These are phyloP conservation scores for Cucumis melo DNA, from an alignment of 306 rosid genomes.

Conservation along the genomic window DNA sequence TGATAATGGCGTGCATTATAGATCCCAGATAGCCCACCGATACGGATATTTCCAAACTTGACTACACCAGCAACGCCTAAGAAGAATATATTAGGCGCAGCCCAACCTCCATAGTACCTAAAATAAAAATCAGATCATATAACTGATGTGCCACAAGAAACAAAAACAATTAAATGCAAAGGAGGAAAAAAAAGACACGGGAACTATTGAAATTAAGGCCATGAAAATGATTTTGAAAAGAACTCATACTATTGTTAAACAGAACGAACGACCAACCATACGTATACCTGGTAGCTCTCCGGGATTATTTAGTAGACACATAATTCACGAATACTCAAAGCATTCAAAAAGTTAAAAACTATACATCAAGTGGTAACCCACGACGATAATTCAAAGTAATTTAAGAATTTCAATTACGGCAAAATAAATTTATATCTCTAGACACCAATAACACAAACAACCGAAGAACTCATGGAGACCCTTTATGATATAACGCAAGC, in stretches of 20 bases:
- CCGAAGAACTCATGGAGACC: not conserved
- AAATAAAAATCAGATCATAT: not conserved
- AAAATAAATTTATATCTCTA: not conserved
- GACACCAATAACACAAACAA: not conserved
- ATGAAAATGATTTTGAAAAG: not conserved
- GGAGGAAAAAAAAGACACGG: not conserved
- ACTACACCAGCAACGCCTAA: constrained; percentile 84
- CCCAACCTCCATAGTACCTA: constrained; percentile 96
- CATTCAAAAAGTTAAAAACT: not conserved
- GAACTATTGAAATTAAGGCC: not conserved
- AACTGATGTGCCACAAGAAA: not conserved
- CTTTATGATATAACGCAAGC: not conserved
- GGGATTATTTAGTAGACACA: not conserved
- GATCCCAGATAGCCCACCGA: constrained; percentile 92
- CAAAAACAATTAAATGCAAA: not conserved
- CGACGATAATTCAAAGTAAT: not conserved
- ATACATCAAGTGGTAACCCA: not conserved
- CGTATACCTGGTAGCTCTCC: not conserved
- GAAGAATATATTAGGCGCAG: constrained; percentile 86
- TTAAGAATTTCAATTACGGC: not conserved
- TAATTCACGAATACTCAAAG: not conserved
- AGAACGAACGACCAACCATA: not conserved
- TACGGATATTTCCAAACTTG: constrained; percentile 82
- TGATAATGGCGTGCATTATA: constrained; percentile 50
- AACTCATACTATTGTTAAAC: not conserved